Evolutionary conservation across 139 green algal species (phyloP).

Genomic region (Micractinium sp.): DNA sequence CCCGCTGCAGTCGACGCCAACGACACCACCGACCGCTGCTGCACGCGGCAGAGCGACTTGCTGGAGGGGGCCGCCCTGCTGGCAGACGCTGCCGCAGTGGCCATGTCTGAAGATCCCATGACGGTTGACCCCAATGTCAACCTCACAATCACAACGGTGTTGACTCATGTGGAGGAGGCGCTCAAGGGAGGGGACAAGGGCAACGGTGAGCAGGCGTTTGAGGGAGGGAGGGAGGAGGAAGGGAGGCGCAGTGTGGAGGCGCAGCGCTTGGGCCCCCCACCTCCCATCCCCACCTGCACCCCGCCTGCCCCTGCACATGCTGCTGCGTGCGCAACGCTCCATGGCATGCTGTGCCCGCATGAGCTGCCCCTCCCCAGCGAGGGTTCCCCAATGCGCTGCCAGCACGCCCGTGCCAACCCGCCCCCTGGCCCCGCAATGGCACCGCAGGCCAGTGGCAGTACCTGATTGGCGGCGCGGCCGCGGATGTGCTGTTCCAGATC

Average conservation of each 20-base stretch:
- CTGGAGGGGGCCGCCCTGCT: conserved; percentile 13
- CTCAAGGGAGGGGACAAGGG: not conserved
- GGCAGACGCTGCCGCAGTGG: not conserved
- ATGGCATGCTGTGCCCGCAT: too few species aligned
- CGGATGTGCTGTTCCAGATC: not conserved
- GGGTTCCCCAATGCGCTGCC: too few species aligned
- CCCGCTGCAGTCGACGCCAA: not conserved
- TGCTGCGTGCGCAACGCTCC: too few species aligned
- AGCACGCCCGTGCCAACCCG: not conserved
- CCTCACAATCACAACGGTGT: not conserved
- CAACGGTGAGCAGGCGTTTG: not conserved
- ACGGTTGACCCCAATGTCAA: not conserved
- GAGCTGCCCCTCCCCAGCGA: too few species aligned
- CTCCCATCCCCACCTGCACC: too few species aligned
- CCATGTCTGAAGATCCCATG: not conserved
- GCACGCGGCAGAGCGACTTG: conserved; percentile 1
- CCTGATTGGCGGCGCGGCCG: not conserved
- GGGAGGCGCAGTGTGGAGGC: too few species aligned
- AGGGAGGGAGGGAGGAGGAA: too few species aligned
- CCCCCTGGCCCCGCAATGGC: not conserved
- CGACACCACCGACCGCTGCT: not conserved
- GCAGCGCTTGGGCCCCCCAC: too few species aligned
- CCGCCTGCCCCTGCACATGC: too few species aligned
- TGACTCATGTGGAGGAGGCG: not conserved
- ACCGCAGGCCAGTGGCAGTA: conserved; percentile 24